These are phyloP conservation scores for Crucihimalaya himalaica DNA, from an alignment of 345 rosid genomes.

Conservation along the genomic window DNA sequence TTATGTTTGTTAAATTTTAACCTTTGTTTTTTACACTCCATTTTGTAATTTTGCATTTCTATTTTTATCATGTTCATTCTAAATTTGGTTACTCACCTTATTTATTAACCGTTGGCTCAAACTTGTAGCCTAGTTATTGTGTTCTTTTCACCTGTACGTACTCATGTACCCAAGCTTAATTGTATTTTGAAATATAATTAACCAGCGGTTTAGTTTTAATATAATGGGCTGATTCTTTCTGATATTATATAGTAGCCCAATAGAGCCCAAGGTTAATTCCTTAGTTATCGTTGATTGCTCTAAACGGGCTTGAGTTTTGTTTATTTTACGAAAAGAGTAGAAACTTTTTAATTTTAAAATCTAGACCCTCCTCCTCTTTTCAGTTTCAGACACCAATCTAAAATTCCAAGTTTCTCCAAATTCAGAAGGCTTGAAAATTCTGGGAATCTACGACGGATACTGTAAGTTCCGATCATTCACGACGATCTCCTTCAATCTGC, in stretches of 20 bases:
- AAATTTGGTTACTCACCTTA: constrained; percentile 7
- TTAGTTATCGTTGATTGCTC: not conserved
- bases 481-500: not conserved
- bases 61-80: not conserved
- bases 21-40: too few relatives aligned
- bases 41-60: constrained; percentile 9
- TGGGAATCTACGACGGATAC: constrained; percentile 9
- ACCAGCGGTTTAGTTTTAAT: not conserved
- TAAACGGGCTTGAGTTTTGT: constrained; percentile 3
- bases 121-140: not conserved
- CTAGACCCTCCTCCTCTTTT: not conserved
- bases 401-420: not conserved
- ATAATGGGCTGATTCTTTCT: constrained; percentile 14
- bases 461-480: constrained; percentile 28
- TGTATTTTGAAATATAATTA: not conserved
- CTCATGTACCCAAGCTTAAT: not conserved
- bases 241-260: not conserved
- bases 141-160: not conserved
- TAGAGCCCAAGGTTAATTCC: not conserved
- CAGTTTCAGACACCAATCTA: not conserved
- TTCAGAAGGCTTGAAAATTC: constrained; percentile 16
- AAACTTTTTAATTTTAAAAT: not conserved
- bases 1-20: constrained; percentile 3
- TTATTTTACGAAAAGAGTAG: not conserved
- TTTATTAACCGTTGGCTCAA: not conserved